A percentile compares a stretch with the other conserved stretches of the same genome.
These are phyloP conservation scores for Vigna mungo DNA, from an alignment of 306 rosid species.

Conservation along the genomic window DNA sequence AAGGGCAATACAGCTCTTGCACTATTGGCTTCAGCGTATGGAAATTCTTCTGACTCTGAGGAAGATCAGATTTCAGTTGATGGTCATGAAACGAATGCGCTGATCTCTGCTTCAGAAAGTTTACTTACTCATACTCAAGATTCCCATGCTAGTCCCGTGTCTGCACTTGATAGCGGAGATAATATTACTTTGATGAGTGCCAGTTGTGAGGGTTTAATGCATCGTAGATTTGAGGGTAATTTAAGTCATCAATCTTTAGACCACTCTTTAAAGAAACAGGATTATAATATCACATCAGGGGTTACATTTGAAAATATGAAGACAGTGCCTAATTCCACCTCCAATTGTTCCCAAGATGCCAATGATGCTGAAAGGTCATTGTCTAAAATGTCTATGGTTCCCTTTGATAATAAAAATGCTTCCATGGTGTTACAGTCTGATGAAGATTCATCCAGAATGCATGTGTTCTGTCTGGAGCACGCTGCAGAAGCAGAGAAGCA, in stretches of 20 bases:
- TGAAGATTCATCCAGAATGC: conserved; percentile 89
- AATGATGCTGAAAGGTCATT: conserved; percentile 60
- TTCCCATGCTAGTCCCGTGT: conserved; percentile 44
- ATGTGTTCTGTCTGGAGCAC: conserved; percentile 97
- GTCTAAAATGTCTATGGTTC: conserved; percentile 48
- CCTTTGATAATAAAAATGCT: conserved; percentile 52
- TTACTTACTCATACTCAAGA: conserved; percentile 52
- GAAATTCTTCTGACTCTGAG: conserved; percentile 90
- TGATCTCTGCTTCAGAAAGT: conserved; percentile 58
- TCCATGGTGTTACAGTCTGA: conserved; percentile 62
- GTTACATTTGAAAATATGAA: conserved; percentile 51
- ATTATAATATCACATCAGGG: conserved; percentile 55
- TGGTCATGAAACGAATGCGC: conserved; percentile 48
- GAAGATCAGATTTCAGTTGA: conserved; percentile 63
- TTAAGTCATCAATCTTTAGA: conserved; percentile 48
- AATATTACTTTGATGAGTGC: conserved; percentile 40
- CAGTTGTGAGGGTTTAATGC: conserved; percentile 43
- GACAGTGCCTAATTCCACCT: conserved; percentile 45
- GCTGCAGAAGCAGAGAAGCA: conserved; percentile 90
- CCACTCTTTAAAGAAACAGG: conserved; percentile 52
- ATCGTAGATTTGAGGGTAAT: conserved; percentile 44
- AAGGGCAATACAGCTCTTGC: conserved; percentile 79
- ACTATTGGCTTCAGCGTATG: conserved; percentile 86
- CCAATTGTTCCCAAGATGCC: conserved; percentile 51
- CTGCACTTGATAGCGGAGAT: conserved; percentile 44